Conservation (phyloP, 139 green algal species). For the Mesotaenium endlicherianum region DNA sequence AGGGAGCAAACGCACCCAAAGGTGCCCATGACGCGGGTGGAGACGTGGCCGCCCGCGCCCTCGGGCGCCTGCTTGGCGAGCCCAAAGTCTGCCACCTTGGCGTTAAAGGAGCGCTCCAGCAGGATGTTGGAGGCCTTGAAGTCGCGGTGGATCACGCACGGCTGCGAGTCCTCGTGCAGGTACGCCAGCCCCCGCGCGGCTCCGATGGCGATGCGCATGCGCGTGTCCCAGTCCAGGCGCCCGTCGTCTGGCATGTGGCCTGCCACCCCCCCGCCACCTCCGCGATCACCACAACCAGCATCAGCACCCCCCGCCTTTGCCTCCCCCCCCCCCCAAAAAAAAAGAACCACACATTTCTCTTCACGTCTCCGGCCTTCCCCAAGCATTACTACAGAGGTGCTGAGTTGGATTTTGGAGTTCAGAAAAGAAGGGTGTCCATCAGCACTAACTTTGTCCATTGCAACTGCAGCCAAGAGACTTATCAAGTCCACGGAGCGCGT, state of each 20-base stretch:
- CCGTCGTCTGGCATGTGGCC: not conserved
- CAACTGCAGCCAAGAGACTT: too few species aligned
- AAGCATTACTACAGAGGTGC: not conserved
- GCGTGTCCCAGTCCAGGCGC: slow-evolving; percentile 33
- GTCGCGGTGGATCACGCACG: slow-evolving; percentile 44
- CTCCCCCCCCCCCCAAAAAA: not conserved
- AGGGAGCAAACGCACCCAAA: slow-evolving; percentile 35
- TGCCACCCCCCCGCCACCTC: not conserved
- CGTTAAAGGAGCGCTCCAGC: slow-evolving; percentile 24
- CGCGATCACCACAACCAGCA: not conserved
- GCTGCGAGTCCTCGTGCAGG: slow-evolving; percentile 48
- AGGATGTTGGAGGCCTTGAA: slow-evolving; percentile 54
- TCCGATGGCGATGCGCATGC: slow-evolving; percentile 49
- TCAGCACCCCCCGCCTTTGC: not conserved
- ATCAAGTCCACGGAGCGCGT: too few species aligned
- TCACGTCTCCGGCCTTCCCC: too few species aligned
- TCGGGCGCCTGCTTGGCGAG: slow-evolving; percentile 44
- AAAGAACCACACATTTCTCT: not conserved
- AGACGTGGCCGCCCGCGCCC: slow-evolving; percentile 18
- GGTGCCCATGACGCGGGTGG: slow-evolving; percentile 49
- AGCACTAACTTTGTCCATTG: too few species aligned
- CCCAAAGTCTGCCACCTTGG: slow-evolving; percentile 51
- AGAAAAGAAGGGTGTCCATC: too few species aligned
- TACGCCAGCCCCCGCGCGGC: slow-evolving; percentile 39
- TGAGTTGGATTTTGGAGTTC: not conserved